These are phyloP conservation scores for Quercus engelmannii DNA, from an alignment of 306 rosid species.

Conservation along the genomic window DNA sequence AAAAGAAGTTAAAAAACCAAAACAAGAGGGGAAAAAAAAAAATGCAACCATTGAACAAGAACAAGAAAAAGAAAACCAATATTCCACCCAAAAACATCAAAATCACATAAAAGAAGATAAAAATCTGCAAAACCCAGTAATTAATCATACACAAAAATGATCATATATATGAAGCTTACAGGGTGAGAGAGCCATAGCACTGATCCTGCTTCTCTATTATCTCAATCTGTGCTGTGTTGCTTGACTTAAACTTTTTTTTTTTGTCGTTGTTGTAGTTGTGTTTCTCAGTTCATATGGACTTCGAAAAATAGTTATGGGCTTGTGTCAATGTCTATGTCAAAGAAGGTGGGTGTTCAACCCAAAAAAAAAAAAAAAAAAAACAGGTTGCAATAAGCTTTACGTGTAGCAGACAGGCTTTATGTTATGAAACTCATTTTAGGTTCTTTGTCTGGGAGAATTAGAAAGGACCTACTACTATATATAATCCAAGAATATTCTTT, in stretches of 20 bases:
- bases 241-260: neutral
- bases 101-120: neutral
- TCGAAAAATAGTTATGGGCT: neutral
- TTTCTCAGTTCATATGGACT: neutral
- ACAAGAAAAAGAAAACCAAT: neutral
- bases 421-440: neutral
- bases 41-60: neutral
- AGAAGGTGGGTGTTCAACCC: too few relatives aligned
- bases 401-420: neutral
- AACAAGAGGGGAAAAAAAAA: too few relatives aligned
- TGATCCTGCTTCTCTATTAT: constrained; percentile 4
- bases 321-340: too few relatives aligned
- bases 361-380: too few relatives aligned
- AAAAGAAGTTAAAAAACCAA: neutral
- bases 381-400: neutral
- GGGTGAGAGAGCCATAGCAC: constrained; percentile 28
- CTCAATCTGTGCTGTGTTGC: neutral
- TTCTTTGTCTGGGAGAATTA: neutral
- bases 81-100: neutral
- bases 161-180: constrained; percentile 28
- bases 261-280: neutral
- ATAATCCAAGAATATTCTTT: constrained; percentile 22
- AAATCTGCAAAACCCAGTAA: neutral
- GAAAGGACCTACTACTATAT: too few relatives aligned
- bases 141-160: neutral